Conservation (phyloP, 164 flowering plant genomes). For the Aristolochia fimbriata region DNA sequence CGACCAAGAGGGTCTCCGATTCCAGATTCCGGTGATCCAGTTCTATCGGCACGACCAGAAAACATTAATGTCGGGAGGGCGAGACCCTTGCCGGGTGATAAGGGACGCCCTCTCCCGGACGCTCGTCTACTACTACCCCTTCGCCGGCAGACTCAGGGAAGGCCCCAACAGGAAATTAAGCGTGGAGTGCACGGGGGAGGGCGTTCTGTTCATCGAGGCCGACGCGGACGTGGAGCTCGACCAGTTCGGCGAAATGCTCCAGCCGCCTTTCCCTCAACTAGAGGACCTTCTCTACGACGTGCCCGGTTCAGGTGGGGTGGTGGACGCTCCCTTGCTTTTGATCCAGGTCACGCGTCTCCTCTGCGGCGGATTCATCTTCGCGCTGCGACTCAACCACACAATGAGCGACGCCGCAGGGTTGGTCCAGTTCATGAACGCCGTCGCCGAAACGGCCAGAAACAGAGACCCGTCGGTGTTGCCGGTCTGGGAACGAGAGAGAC, state of each 20-base stretch:
- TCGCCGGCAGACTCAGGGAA: slow-evolving; percentile 24
- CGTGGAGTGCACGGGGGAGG: slow-evolving; percentile 24
- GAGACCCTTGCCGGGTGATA: slow-evolving; percentile 18
- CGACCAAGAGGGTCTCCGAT: slow-evolving; percentile 24
- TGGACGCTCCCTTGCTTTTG: slow-evolving; percentile 15
- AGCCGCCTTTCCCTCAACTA: slow-evolving; percentile 36
- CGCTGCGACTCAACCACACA: slow-evolving; percentile 25
- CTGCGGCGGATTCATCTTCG: slow-evolving; percentile 33
- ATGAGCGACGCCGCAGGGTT: slow-evolving; percentile 24
- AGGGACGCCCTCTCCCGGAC: slow-evolving; percentile 17
- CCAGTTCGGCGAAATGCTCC: slow-evolving; percentile 26
- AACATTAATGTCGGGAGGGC: slow-evolving; percentile 7
- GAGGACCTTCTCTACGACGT: slow-evolving; percentile 34
- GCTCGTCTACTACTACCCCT: slow-evolving; percentile 29
- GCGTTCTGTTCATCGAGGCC: slow-evolving; percentile 19
- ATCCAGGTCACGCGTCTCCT: slow-evolving; percentile 36
- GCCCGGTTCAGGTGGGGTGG: slow-evolving; percentile 25
- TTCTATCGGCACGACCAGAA: slow-evolving; percentile 8
- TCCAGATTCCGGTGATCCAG: slow-evolving; percentile 15
- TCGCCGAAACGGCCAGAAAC: slow-evolving; percentile 21
- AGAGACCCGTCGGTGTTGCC: slow-evolving; percentile 17
- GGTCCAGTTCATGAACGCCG: slow-evolving; percentile 21
- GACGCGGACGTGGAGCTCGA: slow-evolving; percentile 18
- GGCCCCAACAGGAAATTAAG: slow-evolving; percentile 12
- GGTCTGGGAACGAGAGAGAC: slow-evolving; percentile 18